A percentile compares a stretch with the other conserved stretches of the same genome.
Evolutionary conservation across 2,329 filamentous ascomycete species (phyloP).

Genomic region (Malbranchea cinnamomea): DNA sequence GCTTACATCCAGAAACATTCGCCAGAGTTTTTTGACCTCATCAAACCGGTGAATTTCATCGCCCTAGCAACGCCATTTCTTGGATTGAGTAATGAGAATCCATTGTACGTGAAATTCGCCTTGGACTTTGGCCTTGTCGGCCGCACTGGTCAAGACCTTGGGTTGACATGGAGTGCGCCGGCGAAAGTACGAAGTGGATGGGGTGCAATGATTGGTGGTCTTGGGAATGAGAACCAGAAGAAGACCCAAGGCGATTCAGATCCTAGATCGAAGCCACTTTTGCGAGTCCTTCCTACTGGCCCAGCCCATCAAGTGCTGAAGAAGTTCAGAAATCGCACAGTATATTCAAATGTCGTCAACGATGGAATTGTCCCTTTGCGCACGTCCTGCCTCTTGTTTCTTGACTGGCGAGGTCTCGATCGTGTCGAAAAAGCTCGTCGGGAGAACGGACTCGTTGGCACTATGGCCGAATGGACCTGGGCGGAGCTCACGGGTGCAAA

Average conservation of each 20-base stretch:
- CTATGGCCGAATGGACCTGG: constrained; percentile 87
- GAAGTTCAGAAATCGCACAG: constrained; percentile 77
- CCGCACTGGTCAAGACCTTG: constrained; percentile 88
- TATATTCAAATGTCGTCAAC: constrained; percentile 96
- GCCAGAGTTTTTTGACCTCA: constrained; percentile 72
- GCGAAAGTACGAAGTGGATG: constrained; percentile 74
- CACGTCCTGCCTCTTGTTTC: constrained; percentile 88
- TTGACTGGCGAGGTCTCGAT: constrained; percentile 90
- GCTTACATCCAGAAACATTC: constrained; percentile 96
- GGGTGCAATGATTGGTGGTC: constrained; percentile 71
- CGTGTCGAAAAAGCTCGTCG: constrained; percentile 87
- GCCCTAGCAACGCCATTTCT: constrained; percentile 75
- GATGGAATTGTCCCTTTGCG: constrained; percentile 91
- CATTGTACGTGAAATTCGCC: constrained; percentile 91
- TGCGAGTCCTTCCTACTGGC: constrained; percentile 79
- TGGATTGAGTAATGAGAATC: constrained; percentile 92
- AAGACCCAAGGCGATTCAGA: constrained; percentile 44
- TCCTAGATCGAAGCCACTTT: constrained; percentile 71
- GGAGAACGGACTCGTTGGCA: constrained; percentile 84
- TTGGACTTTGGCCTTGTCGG: constrained; percentile 92
- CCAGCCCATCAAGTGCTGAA: constrained; percentile 76
- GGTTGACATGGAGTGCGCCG: constrained; percentile 83
- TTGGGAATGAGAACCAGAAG: constrained; percentile 47
- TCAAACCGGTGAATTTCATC: constrained; percentile 82
- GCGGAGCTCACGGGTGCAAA: constrained; percentile 68